A percentile compares a stretch with the other conserved stretches of the same genome.
These are phyloP conservation scores for Fistulinella prunicolor DNA, from an alignment of 768 basidiomycete species.

Conservation along the genomic window DNA sequence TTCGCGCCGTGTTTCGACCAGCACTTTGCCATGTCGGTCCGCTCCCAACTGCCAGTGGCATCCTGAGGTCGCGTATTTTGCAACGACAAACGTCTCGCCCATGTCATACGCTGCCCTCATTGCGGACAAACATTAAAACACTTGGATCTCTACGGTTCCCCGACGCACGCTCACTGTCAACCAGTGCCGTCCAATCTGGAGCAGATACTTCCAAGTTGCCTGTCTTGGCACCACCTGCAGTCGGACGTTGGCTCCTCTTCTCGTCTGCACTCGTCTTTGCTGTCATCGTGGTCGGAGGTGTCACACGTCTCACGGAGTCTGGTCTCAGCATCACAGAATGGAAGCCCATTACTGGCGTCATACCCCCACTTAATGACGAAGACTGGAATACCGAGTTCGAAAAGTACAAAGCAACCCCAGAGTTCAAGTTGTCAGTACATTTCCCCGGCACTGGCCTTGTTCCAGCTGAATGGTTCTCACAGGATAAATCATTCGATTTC, in stretches of 20 bases:
- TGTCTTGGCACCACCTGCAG: slow-evolving; percentile 61
- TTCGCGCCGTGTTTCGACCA: slow-evolving; percentile 21
- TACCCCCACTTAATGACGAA: slow-evolving; percentile 73
- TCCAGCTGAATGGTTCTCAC: slow-evolving; percentile 2
- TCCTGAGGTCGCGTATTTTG: slow-evolving; percentile 10
- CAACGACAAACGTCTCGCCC: background rate
- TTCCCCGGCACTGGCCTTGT: background rate
- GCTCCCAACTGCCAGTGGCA: background rate
- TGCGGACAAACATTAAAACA: slow-evolving; percentile 1
- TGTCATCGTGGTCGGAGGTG: slow-evolving; percentile 92
- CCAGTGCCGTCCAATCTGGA: slow-evolving; percentile 21
- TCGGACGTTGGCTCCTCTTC: slow-evolving; percentile 81
- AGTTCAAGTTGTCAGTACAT: slow-evolving; percentile 83
- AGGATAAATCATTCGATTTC: slow-evolving; percentile 90
- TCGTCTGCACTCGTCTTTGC: slow-evolving; percentile 86
- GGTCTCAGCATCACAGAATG: slow-evolving; percentile 98
- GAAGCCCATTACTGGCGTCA: slow-evolving; percentile 84
- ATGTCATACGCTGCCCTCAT: slow-evolving; percentile 5
- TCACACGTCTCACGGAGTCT: slow-evolving; percentile 96
- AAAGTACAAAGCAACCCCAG: slow-evolving; percentile 93
- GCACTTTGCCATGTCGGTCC: slow-evolving; percentile 7
- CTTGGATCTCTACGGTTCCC: slow-evolving; percentile 17
- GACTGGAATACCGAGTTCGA: slow-evolving; percentile 89
- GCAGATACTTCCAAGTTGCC: slow-evolving; percentile 39
- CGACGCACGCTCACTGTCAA: slow-evolving; percentile 40